A percentile compares a stretch with the other conserved stretches of the same genome.
Conservation (phyloP, 176 grass and related monocot genomes). For the Dendrocalamus sinicus region DNA sequence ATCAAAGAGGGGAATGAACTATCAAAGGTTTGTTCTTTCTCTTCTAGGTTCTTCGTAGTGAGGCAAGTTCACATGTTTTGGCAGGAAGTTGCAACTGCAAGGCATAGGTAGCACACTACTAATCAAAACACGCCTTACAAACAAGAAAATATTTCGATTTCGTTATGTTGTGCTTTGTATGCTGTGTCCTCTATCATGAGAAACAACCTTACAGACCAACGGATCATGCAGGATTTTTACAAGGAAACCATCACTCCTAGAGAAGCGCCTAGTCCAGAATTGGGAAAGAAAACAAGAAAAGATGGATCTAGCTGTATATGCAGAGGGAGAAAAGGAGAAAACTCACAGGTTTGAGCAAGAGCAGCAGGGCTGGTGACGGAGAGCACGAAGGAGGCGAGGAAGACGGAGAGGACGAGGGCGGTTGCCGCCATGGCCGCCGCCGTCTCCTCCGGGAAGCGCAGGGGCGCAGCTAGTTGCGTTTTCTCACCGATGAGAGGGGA, state of each 20-base stretch:
- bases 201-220: neutral
- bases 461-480: neutral
- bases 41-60: neutral
- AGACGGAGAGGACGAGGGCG: neutral
- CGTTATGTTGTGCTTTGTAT: neutral
- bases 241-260: neutral
- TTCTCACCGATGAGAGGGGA: neutral
- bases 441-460: neutral
- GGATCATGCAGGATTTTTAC: neutral
- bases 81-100: neutral
- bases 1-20: neutral
- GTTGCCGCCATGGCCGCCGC: conserved; percentile 17
- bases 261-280: neutral
- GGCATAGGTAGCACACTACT: neutral
- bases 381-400: conserved; percentile 12
- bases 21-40: neutral
- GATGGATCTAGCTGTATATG: conserved; percentile 19
- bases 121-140: neutral
- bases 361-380: neutral
- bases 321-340: neutral
- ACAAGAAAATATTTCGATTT: neutral
- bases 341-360: conserved; percentile 28
- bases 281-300: neutral
- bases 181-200: neutral
- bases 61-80: neutral